Evolutionary conservation across 495 filamentous ascomycete genomes (phyloP).

Genomic region (Ramalina peruviana): DNA sequence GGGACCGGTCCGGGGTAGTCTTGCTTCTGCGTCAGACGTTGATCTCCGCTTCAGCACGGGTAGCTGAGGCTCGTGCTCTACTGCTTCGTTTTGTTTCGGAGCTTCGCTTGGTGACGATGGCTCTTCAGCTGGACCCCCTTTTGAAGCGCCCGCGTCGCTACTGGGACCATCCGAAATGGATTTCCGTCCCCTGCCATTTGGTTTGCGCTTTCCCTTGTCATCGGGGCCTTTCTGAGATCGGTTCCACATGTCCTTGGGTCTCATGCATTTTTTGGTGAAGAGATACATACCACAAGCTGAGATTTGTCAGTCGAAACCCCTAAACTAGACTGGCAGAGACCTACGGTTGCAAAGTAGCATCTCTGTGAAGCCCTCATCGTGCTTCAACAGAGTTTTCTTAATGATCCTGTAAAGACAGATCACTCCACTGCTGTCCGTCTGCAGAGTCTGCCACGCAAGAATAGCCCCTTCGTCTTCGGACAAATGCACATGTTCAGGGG

Average conservation of each 20-base stretch:
- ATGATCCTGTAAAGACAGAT: slow-evolving; percentile 50
- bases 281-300: slow-evolving; percentile 86
- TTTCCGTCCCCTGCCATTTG: slow-evolving; percentile 12
- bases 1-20: slow-evolving; percentile 12
- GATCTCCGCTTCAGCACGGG: slow-evolving; percentile 17
- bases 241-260: slow-evolving; percentile 73
- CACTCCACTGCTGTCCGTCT: slow-evolving; percentile 43
- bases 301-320: slow-evolving; percentile 12
- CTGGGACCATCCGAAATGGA: slow-evolving; percentile 1
- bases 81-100: slow-evolving; percentile 12
- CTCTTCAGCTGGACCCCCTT: slow-evolving; percentile 3
- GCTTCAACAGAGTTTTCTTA: slow-evolving; percentile 61
- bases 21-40: slow-evolving; percentile 17
- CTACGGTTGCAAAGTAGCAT: slow-evolving; percentile 80
- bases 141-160: neutral
- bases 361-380: slow-evolving; percentile 49
- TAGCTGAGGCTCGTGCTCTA: slow-evolving; percentile 19
- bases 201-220: slow-evolving; percentile 31
- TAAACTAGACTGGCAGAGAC: slow-evolving; percentile 18
- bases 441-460: slow-evolving; percentile 49
- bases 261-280: slow-evolving; percentile 69
- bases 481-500: slow-evolving; percentile 46
- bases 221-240: slow-evolving; percentile 33
- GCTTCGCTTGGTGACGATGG: slow-evolving; percentile 13
- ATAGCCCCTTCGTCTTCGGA: slow-evolving; percentile 52